A percentile compares a stretch with the other conserved stretches of the same genome.
Conservation (phyloP, 2,329 filamentous ascomycete genomes). For the Arthroderma uncinatum region DNA sequence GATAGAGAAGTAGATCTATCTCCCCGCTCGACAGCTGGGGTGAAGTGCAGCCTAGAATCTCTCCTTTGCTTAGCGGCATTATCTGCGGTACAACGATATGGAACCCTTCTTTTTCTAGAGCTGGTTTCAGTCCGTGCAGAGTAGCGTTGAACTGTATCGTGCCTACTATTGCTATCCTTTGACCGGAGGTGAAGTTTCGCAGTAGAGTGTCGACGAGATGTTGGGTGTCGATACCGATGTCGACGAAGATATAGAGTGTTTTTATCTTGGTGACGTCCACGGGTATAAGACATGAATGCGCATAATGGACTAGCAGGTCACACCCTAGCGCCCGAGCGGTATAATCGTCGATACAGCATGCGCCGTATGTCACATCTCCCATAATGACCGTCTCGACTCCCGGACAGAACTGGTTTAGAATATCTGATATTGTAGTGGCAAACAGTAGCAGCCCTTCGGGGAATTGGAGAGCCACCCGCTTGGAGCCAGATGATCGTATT, state of each 20-base stretch:
- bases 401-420: slow-evolving; percentile 85
- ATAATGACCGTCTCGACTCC: slow-evolving; percentile 91
- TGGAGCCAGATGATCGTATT: slow-evolving; percentile 67
- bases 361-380: slow-evolving; percentile 97
- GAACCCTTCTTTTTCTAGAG: slow-evolving; percentile 75
- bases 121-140: slow-evolving; percentile 69
- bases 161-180: slow-evolving; percentile 83
- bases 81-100: slow-evolving; percentile 82
- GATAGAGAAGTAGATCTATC: slow-evolving; percentile 72
- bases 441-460: slow-evolving; percentile 91
- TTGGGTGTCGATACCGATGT: slow-evolving; percentile 85
- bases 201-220: slow-evolving; percentile 80
- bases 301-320: slow-evolving; percentile 90
- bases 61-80: slow-evolving; percentile 80
- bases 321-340: slow-evolving; percentile 89
- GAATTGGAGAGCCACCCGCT: slow-evolving; percentile 87
- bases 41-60: slow-evolving; percentile 95
- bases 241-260: slow-evolving; percentile 95
- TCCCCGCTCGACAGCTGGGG: slow-evolving; percentile 53
- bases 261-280: slow-evolving; percentile 95
- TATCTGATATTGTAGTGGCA: slow-evolving; percentile 94
- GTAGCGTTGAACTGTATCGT: slow-evolving; percentile 99
- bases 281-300: slow-evolving; percentile 90
- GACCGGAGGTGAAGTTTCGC: slow-evolving; percentile 74
- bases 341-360: slow-evolving; percentile 97